phyloP scores from a whole-genome alignment of 768 basidiomycete species.

The Albatrellus ellisii region DNA sequence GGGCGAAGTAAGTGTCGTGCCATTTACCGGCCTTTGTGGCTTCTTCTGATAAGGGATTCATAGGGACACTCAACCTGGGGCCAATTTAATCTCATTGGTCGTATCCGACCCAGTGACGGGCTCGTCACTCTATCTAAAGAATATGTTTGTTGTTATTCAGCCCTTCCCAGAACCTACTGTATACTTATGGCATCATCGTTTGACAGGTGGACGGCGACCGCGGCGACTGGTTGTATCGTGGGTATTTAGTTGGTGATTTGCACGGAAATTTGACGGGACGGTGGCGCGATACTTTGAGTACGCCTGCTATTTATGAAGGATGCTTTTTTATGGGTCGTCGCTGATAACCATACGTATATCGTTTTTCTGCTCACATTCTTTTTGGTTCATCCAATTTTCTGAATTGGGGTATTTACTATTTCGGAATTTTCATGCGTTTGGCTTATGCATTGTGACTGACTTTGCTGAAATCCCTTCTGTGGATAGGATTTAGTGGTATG shows the following conservation, averaged over 20 bases:
- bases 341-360: background rate
- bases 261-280: slow-evolving; percentile 68
- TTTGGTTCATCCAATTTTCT: too few species aligned
- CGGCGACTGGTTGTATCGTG: slow-evolving; percentile 79
- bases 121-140: slow-evolving; percentile 73
- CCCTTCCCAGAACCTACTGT: background rate
- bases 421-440: too few species aligned
- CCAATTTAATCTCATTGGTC: slow-evolving; percentile 66
- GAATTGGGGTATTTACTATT: too few species aligned
- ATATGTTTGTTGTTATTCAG: slow-evolving; percentile 38
- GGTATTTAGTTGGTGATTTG: slow-evolving; percentile 63
- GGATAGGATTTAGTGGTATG: too few species aligned
- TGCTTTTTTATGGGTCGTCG: slow-evolving; percentile 64
- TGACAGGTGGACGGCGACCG: slow-evolving; percentile 53
- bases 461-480: too few species aligned
- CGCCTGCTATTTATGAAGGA: slow-evolving; percentile 63
- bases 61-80: slow-evolving; percentile 92
- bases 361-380: too few species aligned
- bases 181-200: slow-evolving; percentile 14
- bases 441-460: too few species aligned
- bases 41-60: background rate
- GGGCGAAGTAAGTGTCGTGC: slow-evolving; percentile 42
- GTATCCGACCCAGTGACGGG: slow-evolving; percentile 73
- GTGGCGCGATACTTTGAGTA: slow-evolving; percentile 78
- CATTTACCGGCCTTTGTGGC: slow-evolving; percentile 24